A percentile compares a stretch with the other conserved stretches of the same genome.
These are phyloP conservation scores for Cyclotella cryptica DNA, from an alignment of 108 stramenopile genomes.

Conservation along the genomic window DNA sequence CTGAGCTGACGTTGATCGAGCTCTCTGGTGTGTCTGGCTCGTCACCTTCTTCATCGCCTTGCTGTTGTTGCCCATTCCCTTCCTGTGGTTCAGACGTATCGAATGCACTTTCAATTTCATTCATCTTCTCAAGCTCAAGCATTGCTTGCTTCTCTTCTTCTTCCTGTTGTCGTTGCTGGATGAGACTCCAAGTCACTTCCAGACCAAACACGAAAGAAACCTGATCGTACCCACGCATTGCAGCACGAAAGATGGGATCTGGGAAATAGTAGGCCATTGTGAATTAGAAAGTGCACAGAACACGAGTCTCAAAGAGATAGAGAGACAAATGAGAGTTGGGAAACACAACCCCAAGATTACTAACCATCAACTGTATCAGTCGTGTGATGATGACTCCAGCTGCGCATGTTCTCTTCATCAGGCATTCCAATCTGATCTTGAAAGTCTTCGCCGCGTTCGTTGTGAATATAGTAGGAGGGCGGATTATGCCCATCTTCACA, in stretches of 20 bases:
- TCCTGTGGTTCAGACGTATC: background rate
- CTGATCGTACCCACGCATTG: conserved; percentile 84
- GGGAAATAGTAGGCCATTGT: background rate
- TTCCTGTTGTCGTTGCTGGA: conserved; percentile 89
- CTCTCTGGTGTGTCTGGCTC: no score
- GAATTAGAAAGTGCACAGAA: background rate
- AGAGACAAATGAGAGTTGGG: background rate
- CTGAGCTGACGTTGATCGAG: no score
- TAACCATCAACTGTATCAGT: conserved; percentile 85
- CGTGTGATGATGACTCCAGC: conserved; percentile 93
- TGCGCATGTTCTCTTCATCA: conserved; percentile 94
- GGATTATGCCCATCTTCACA: conserved; percentile 28
- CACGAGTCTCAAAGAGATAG: background rate
- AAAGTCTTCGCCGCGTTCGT: conserved; percentile 87
- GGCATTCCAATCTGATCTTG: conserved; percentile 95
- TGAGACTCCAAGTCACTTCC: conserved; percentile 93
- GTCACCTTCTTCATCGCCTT: conserved; percentile 1
- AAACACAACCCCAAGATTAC: background rate
- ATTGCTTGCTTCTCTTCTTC: conserved; percentile 83
- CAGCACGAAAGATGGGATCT: conserved; percentile 92
- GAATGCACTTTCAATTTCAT: conserved; percentile 34
- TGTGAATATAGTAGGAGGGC: conserved; percentile 36
- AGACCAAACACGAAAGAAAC: conserved; percentile 96
- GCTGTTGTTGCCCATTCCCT: background rate
- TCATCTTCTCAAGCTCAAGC: conserved; percentile 63